Evolutionary conservation across 2,329 filamentous ascomycete genomes (phyloP).

Genomic region (Zasmidium cellare): DNA sequence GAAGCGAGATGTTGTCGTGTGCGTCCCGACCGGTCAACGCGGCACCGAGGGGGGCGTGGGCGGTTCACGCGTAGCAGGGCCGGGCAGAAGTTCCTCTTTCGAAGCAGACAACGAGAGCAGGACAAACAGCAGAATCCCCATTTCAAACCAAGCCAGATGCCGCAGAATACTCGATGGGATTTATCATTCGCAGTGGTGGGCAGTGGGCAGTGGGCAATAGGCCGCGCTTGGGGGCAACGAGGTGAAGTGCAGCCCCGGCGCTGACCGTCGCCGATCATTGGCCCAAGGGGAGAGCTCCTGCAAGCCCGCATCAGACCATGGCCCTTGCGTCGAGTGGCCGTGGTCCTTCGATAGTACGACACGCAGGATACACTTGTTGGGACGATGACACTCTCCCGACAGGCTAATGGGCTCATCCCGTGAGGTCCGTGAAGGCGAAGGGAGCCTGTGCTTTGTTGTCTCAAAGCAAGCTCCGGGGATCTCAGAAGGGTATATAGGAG

Average conservation of each 20-base stretch:
- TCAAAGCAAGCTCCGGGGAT: background rate
- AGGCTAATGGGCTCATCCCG: too few relatives aligned
- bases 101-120: too few relatives aligned
- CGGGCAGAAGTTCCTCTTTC: background rate
- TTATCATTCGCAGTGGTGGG: too few relatives aligned
- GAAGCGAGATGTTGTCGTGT: background rate
- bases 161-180: too few relatives aligned
- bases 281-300: background rate
- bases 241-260: background rate
- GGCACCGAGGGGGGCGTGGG: background rate
- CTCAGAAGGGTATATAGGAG: background rate
- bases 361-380: too few relatives aligned
- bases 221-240: background rate
- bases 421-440: too few relatives aligned
- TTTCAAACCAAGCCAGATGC: too few relatives aligned
- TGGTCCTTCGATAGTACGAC: background rate
- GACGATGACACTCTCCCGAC: too few relatives aligned
- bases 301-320: too few relatives aligned
- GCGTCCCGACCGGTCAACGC: background rate
- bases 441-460: too few relatives aligned
- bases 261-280: background rate
- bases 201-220: conserved; percentile 3
- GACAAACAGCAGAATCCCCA: too few relatives aligned
- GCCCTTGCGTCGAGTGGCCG: background rate
- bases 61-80: too few relatives aligned